These are phyloP conservation scores for Euphorbia lathyris DNA, from an alignment of 345 rosid genomes.

Conservation along the genomic window DNA sequence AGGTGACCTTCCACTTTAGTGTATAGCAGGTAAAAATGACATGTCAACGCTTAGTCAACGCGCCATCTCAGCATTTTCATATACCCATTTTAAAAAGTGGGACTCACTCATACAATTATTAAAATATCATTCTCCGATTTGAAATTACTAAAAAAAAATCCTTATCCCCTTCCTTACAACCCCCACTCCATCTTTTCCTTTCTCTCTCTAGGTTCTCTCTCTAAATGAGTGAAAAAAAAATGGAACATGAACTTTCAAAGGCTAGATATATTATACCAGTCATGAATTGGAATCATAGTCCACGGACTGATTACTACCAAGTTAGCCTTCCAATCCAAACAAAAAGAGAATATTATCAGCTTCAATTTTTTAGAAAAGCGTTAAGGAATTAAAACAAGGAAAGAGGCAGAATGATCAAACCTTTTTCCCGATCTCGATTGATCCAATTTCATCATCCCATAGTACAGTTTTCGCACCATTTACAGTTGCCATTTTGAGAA, in stretches of 20 bases:
- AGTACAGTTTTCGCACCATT: slow-evolving; percentile 69
- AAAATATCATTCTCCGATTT: no score
- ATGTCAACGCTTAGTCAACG: no score
- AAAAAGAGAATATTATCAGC: not conserved
- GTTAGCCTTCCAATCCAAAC: slow-evolving; percentile 49
- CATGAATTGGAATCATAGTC: slow-evolving; percentile 65
- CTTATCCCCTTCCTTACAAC: no score
- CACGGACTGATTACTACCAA: slow-evolving; percentile 57
- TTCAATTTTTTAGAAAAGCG: slow-evolving; percentile 7
- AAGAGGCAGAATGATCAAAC: slow-evolving; percentile 25
- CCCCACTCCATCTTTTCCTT: no score
- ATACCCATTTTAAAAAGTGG: no score
- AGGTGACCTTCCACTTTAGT: no score
- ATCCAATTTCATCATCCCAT: slow-evolving; percentile 72
- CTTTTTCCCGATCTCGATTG: slow-evolving; percentile 66
- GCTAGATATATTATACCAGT: slow-evolving; percentile 43
- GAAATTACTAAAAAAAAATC: no score
- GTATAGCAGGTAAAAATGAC: no score
- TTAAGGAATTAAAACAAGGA: slow-evolving; percentile 1
- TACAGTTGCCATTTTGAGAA: slow-evolving; percentile 52
- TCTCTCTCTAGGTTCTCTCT: no score
- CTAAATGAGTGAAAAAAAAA: no score
- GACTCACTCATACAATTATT: no score
- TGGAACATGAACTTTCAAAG: not conserved
- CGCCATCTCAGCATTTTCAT: no score